Base-by-base conservation (phyloP, 2,329 filamentous ascomycete species). In the Zasmidium cellare region DNA sequence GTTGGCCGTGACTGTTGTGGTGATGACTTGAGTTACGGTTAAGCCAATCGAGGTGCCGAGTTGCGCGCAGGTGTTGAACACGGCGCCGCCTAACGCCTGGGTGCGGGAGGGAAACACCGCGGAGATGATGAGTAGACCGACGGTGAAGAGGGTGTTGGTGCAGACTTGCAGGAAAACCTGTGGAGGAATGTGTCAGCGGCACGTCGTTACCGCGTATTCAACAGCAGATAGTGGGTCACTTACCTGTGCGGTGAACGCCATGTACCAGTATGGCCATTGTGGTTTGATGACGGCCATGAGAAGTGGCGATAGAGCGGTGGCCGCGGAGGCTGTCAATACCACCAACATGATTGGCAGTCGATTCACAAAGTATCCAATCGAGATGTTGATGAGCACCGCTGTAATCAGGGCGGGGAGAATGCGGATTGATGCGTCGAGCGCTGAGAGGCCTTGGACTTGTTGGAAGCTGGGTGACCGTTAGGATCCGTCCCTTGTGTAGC, bases 211-310 rank as follows among this genome's bases (percentile, higher is more conserved):
- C n/a, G n/a, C n/a, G n/a, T n/a, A n/a, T n/a, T n/a, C n/a, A n/a
- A n/a, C n/a, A n/a, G n/a, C n/a, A n/a, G n/a, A n/a, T n/a, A n/a
- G 12, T 19, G 20, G 24, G 46, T n/a, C n/a, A n/a, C 46, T 48
- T 12, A 59, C 56, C 47, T 56, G 53, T 45, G 59, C 62, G 23
- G 46, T 44, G 48, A 65, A 65, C 2, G 62, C 58, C 48, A 53
- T 49, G 48, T 61, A 58, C 79, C 79, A 83, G 69, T 81, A 83
- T 1, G 73, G 71, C 77, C 75, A 80, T 2, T 66, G 56, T 0
- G 78, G 77, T 20, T 79, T 70, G 31, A 79, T 72, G 22, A 82
- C 59, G 5, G 78, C 78, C 77, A 82, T 78, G 9, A 82, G 70
- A 1, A 82, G 63, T 1, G 76, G 75, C 0, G 75, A 73, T 2